Evolutionary conservation across 31 red algal genomes (phyloP).

Genomic region (Endocladia muricata): DNA sequence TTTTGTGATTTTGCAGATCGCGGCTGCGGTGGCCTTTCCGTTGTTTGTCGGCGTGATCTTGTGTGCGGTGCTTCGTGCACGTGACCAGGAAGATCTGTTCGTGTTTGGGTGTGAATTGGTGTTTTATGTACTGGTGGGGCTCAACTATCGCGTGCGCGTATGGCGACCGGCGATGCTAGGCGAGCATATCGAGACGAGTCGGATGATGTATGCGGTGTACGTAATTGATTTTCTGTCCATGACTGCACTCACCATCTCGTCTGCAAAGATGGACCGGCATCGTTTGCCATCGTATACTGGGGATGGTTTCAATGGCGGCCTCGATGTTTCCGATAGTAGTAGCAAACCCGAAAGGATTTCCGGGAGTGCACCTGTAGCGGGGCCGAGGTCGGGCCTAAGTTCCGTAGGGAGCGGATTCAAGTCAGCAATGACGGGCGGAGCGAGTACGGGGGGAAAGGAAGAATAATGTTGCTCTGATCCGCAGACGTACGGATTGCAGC

Average conservation of each 20-base stretch:
- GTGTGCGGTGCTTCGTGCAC: conserved; percentile 19
- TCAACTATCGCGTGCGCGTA: conserved; percentile 56
- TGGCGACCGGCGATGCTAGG: conserved; percentile 61
- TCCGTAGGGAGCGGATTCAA: neutral
- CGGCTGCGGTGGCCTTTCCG: conserved; percentile 34
- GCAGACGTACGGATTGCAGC: too few relatives aligned
- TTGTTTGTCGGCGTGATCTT: conserved; percentile 26
- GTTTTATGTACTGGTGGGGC: conserved; percentile 55
- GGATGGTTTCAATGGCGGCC: neutral
- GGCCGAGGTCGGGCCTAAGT: neutral
- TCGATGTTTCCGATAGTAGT: too few relatives aligned
- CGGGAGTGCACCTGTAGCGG: neutral
- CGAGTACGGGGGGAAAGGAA: neutral
- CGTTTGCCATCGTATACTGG: neutral
- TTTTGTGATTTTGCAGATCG: conserved; percentile 56
- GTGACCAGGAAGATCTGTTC: conserved; percentile 33
- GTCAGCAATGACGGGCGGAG: neutral
- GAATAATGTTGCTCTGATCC: too few relatives aligned
- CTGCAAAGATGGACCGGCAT: conserved; percentile 11
- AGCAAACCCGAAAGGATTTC: neutral
- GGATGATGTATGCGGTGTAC: conserved; percentile 73
- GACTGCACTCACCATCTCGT: conserved; percentile 61
- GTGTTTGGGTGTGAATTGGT: conserved; percentile 72
- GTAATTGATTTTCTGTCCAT: conserved; percentile 66
- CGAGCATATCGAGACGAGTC: conserved; percentile 46